phyloP scores from a whole-genome alignment of 2,329 filamentous ascomycete genomes.

The Fusarium sp. region DNA sequence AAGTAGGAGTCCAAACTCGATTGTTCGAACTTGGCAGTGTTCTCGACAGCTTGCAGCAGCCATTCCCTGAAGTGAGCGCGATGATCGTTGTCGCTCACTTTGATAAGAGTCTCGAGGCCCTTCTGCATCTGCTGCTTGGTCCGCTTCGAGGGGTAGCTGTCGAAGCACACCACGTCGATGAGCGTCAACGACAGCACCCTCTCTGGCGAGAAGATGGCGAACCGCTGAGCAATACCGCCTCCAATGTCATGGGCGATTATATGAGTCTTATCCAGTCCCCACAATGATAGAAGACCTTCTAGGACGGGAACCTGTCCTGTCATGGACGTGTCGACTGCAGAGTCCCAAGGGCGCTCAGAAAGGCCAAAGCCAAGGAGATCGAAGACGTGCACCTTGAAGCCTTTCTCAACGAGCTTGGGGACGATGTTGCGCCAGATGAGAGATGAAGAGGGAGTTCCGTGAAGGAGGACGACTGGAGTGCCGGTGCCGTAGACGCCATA shows the following conservation, averaged over 20 bases:
- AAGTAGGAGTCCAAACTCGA: slow-evolving; percentile 44
- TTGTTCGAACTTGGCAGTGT: slow-evolving; percentile 25
- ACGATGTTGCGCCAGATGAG: slow-evolving; percentile 50
- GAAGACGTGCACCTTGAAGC: slow-evolving; percentile 45
- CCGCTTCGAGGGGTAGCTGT: slow-evolving; percentile 49
- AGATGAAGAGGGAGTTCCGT: slow-evolving; percentile 50
- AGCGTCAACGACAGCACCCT: slow-evolving; percentile 44
- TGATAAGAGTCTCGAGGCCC: slow-evolving; percentile 45
- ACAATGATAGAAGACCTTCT: slow-evolving; percentile 42
- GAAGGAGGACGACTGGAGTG: slow-evolving; percentile 46
- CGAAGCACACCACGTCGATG: slow-evolving; percentile 48
- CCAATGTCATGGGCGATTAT: slow-evolving; percentile 49
- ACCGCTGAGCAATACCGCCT: slow-evolving; percentile 47
- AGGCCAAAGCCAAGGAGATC: slow-evolving; percentile 50
- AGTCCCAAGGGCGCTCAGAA: slow-evolving; percentile 48
- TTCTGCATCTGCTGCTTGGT: slow-evolving; percentile 48
- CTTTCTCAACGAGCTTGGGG: slow-evolving; percentile 35
- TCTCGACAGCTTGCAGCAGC: slow-evolving; percentile 40
- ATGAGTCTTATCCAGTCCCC: slow-evolving; percentile 42
- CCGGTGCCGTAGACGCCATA: slow-evolving; percentile 45
- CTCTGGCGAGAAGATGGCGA: slow-evolving; percentile 39
- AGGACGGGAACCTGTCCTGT: slow-evolving; percentile 48
- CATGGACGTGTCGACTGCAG: slow-evolving; percentile 47
- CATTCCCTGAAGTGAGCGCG: slow-evolving; percentile 44
- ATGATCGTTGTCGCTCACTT: slow-evolving; percentile 34